A percentile compares a stretch with the other conserved stretches of the same genome.
These are phyloP conservation scores for Alnus glutinosa DNA, from an alignment of 306 rosid genomes.

Conservation along the genomic window DNA sequence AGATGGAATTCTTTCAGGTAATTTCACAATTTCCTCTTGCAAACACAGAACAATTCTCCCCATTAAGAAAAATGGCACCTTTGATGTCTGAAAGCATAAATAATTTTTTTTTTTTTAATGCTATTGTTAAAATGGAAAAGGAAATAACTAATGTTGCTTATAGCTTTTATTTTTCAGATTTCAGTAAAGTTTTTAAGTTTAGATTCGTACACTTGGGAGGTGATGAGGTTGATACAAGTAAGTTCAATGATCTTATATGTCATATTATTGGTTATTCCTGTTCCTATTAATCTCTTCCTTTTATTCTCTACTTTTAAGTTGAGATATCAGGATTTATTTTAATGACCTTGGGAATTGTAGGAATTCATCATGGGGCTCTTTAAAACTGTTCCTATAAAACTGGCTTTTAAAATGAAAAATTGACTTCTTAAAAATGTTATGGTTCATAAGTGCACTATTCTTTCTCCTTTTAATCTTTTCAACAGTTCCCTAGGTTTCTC, in stretches of 20 bases:
- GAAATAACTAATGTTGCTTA: neutral
- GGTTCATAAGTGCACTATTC: neutral
- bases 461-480: neutral
- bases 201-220: conserved; percentile 54
- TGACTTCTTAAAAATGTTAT: neutral
- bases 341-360: neutral
- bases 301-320: neutral
- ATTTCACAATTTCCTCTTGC: neutral
- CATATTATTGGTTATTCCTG: neutral
- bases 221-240: conserved; percentile 49
- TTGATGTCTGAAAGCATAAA: neutral
- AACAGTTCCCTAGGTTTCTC: neutral
- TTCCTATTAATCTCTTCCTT: neutral
- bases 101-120: neutral
- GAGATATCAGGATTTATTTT: neutral
- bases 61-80: neutral
- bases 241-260: conserved; percentile 15
- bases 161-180: conserved; percentile 30
- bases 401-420: neutral
- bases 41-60: neutral
- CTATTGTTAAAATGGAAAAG: neutral
- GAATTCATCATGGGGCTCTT: neutral
- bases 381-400: too few species aligned
- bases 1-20: conserved; percentile 45
- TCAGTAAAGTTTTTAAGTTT: conserved; percentile 46